These are phyloP conservation scores for Trichoderma parareesei DNA, from an alignment of 495 filamentous ascomycete species.

Conservation along the genomic window DNA sequence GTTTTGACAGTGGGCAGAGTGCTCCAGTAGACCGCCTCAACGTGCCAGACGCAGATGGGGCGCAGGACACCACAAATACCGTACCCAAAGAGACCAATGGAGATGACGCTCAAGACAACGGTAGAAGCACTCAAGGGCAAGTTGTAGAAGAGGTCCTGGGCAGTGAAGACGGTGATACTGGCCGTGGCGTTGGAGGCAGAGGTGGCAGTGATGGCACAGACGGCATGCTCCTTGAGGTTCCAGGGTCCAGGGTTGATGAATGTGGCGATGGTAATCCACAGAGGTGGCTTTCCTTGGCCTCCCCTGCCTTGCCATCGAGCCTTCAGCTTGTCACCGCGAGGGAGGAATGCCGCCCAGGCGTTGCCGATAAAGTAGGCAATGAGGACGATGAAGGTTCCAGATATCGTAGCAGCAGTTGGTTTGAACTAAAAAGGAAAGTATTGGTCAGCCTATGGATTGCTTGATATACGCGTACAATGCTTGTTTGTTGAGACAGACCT, in stretches of 20 bases:
- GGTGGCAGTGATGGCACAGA: conserved; percentile 19
- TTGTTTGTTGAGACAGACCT: conserved; percentile 16
- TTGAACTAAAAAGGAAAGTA: conserved; percentile 8
- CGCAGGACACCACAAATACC: conserved; percentile 32
- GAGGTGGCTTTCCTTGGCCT: conserved; percentile 16
- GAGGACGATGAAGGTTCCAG: conserved; percentile 15
- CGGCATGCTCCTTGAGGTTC: conserved; percentile 31
- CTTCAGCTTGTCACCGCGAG: conserved; percentile 29
- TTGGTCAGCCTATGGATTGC: background rate
- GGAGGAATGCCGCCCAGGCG: conserved; percentile 33
- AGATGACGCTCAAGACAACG: conserved; percentile 24
- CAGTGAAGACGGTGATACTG: conserved; percentile 19
- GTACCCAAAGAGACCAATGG: conserved; percentile 31
- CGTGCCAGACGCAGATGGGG: conserved; percentile 20
- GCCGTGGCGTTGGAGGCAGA: conserved; percentile 17
- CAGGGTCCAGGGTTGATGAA: conserved; percentile 28
- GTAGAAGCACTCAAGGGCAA: conserved; percentile 15
- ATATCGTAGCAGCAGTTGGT: background rate
- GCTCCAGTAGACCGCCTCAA: conserved; percentile 32
- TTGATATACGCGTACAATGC: background rate
- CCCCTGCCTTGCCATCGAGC: conserved; percentile 13
- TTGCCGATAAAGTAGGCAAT: conserved; percentile 29
- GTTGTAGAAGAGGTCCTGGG: conserved; percentile 20
- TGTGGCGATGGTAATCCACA: conserved; percentile 12
- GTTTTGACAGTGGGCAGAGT: conserved; percentile 18